Base-by-base conservation (phyloP, 495 filamentous ascomycete species). In the Podospora comata region DNA sequence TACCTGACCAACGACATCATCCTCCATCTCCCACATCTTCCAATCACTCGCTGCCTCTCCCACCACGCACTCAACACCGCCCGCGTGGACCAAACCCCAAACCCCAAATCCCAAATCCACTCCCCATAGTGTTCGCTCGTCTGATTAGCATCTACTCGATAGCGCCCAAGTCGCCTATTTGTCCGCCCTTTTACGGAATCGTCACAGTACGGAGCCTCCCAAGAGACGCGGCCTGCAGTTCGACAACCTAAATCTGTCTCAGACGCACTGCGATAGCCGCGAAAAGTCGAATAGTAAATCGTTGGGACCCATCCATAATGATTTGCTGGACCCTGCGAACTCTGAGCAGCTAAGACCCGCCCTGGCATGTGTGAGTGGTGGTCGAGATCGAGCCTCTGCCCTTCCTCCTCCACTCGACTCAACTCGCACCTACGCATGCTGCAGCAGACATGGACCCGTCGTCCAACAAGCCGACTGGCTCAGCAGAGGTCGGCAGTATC, bases 371-470 rank as follows among this genome's bases (percentile, higher is more conserved):
- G 73, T 72, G 68, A 39, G 59, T 20, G n/a, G 55, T 56, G 67
- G 54, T 60, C 55, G 63, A 44, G 60, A 58, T 62, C 71, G 55
- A 71, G 63, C 67, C 65, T 58, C 70, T 65, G 65, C 70, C 67
- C 68, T 67, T 71, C 68, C 59, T 67, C 32, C 67, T 56, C 60
- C 63, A 62, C 34, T 55, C 63, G 28, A 59, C 61, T 53, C 56
- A 27, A 65, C 39, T 48, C 39, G 66, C 39, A 5, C 69, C 63
- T 26, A 44, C 62, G 62, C 68, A 61, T 68, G 62, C 70, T 69
- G 68, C 74, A 73, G 68, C 74, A 73, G 73, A 71, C 68, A 79
- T 79, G 77, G 76, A 79, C 77, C 76, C 72, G 58, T 72, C 76
- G 69, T 66, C 71, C 48, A 75, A 67, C 67, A 70, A 67, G 60